Conservation (phyloP, 139 green algal genomes). For the Coccomyxa sp. region DNA sequence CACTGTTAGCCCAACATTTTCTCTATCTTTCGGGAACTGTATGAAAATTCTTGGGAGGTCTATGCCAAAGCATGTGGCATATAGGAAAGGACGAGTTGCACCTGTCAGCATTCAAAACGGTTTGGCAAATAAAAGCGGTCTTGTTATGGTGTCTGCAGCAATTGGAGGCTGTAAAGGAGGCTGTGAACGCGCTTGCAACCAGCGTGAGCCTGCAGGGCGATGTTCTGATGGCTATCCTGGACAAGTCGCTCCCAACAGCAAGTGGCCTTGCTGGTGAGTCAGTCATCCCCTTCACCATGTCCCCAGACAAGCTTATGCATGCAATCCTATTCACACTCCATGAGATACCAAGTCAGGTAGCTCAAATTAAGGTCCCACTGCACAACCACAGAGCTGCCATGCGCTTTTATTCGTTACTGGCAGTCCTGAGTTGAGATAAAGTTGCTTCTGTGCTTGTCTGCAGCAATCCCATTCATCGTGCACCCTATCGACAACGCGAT, state of each 20-base stretch:
- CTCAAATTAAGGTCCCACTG: too few species aligned
- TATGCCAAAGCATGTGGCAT: background rate
- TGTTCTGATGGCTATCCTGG: conserved; percentile 21
- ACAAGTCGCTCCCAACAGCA: conserved; percentile 57
- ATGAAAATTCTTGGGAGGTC: background rate
- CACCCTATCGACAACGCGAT: conserved; percentile 68
- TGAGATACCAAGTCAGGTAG: background rate
- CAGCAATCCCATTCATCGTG: conserved; percentile 71
- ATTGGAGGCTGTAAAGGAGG: conserved; percentile 7
- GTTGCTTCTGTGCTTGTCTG: background rate
- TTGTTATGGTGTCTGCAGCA: background rate
- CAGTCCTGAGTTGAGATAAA: too few species aligned
- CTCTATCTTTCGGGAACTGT: too few species aligned
- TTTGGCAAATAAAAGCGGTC: too few species aligned
- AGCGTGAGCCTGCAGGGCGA: conserved; percentile 1
- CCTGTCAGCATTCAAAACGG: too few species aligned
- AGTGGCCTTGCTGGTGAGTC: conserved; percentile 41
- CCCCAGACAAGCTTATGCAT: too few species aligned
- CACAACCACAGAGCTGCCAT: too few species aligned
- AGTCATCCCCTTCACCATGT: too few species aligned
- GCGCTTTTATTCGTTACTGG: too few species aligned
- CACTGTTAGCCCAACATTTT: background rate
- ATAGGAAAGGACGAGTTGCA: too few species aligned
- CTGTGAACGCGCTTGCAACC: background rate
- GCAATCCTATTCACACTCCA: too few species aligned